phyloP scores from a whole-genome alignment of 2,329 filamentous ascomycete genomes.

The Aspergillus fructus region DNA sequence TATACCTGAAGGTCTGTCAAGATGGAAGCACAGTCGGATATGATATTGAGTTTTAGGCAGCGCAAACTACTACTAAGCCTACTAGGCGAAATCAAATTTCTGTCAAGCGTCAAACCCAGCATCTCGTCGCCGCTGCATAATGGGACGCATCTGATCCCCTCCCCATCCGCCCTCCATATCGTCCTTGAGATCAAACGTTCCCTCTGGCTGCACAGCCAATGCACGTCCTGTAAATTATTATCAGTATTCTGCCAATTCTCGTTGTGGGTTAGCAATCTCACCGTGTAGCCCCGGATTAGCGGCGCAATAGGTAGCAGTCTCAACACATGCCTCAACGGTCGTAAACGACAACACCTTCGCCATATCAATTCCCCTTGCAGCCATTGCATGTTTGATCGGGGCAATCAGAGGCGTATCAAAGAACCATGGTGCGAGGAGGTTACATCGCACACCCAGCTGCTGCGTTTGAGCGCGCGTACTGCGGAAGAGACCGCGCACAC shows the following conservation, averaged over 20 bases:
- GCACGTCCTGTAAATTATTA: neutral
- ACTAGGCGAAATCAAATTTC: no score
- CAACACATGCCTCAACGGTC: neutral
- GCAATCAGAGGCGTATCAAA: neutral
- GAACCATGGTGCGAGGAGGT: neutral
- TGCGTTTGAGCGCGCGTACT: neutral
- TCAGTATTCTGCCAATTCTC: neutral
- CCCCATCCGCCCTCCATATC: constrained; percentile 2
- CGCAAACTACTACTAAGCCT: neutral
- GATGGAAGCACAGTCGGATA: neutral
- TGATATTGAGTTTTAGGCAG: neutral
- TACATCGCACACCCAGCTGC: neutral
- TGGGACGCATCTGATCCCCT: neutral
- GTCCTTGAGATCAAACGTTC: neutral
- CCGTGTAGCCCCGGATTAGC: neutral
- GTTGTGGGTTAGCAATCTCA: neutral
- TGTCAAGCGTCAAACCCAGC: neutral
- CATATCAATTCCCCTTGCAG: neutral
- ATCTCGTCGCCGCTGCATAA: neutral
- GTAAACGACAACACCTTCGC: neutral
- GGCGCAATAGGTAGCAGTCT: neutral
- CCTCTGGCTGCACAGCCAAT: neutral
- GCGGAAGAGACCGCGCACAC: neutral
- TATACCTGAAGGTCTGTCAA: neutral
- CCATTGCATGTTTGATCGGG: neutral